A percentile compares a stretch with the other conserved stretches of the same genome.
phyloP scores from a whole-genome alignment of 257 asterid species.

The Sherardia arvensis region DNA sequence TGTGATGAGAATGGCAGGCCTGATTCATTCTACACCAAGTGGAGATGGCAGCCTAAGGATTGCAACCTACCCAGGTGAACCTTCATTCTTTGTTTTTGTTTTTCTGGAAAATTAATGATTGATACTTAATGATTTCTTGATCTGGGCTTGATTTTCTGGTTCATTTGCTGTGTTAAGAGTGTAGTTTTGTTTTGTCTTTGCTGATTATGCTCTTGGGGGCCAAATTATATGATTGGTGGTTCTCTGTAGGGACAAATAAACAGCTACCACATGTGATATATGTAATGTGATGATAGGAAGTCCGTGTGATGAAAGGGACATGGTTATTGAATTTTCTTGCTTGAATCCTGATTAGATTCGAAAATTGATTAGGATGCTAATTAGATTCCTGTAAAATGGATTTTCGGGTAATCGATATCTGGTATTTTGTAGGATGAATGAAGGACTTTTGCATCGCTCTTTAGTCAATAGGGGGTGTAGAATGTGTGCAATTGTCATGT shows the following conservation, averaged over 20 bases:
- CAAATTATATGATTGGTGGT: not conserved
- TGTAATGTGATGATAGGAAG: not conserved
- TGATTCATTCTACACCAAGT: slow-evolving; percentile 80
- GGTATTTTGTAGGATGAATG: not conserved
- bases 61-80: slow-evolving; percentile 87
- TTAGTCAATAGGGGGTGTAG: not conserved
- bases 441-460: not conserved
- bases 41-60: slow-evolving; percentile 95
- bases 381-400: not conserved
- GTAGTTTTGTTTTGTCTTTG: not conserved
- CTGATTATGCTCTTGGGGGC: not conserved
- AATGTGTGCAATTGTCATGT: not conserved
- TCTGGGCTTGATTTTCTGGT: not conserved
- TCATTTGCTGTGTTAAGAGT: not conserved
- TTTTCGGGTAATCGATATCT: not conserved
- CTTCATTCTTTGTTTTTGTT: not conserved
- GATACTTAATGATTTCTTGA: not conserved
- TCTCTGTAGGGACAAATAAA: not conserved
- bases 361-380: not conserved
- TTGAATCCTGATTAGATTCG: not conserved
- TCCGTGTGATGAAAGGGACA: slow-evolving; percentile 13
- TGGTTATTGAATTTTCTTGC: not conserved
- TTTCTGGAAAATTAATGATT: slow-evolving; percentile 6
- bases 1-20: slow-evolving; percentile 93
- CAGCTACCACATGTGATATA: not conserved